Base-by-base conservation (phyloP, 192 early-diverging fungal species). In the Spinellus fusiger region DNA sequence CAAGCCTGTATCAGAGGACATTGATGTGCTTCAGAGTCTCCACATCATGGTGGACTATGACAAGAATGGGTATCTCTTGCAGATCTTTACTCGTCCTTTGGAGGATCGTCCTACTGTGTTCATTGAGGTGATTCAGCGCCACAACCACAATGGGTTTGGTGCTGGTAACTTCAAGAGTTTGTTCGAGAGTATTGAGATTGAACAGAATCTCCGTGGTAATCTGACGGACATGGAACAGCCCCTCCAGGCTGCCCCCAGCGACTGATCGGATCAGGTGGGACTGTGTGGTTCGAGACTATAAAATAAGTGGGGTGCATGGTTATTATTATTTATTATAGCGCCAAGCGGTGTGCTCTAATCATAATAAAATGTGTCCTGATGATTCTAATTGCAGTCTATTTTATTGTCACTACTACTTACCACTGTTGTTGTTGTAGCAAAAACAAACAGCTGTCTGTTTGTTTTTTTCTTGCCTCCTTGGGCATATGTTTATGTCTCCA, bases 101-200 rank as follows among this genome's bases (percentile, higher is more conserved):
- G 89, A 95, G 77, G 96, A 98, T 70, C 84, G 96, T 48, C 96
- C 96, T 3, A 98, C 96, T 3, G 79, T 98, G 29, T 98, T 97
- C 64, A 81, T 97, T 63, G 96, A 98, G 74, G 88, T 98, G 68
- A 98, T 97, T 69, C 96, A 98, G 75, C 89, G 94, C 35, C 85
- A 87, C 48, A 92, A 93, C 68, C 91, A 95, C 74, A 77, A 89
- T 73, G 92, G 91, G 29, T 96, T 96, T 71, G 95, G 94, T 56
- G 93, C 93, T 47, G 95, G 95, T 52, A 98, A 98, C 83, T 96
- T 98, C 82, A 91, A 93, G 87, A 90, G 91, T 59, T 80, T 98
- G 52, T 98, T 98, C 77, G 94, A 94, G 79, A 87, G 90, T 44
- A 87, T 98, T 59, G 96, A 98, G 80, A 74, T 79, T 37, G 96